Evolutionary conservation across 2,329 filamentous ascomycete genomes (phyloP).

Genomic region (Stenocarpella maydis): DNA sequence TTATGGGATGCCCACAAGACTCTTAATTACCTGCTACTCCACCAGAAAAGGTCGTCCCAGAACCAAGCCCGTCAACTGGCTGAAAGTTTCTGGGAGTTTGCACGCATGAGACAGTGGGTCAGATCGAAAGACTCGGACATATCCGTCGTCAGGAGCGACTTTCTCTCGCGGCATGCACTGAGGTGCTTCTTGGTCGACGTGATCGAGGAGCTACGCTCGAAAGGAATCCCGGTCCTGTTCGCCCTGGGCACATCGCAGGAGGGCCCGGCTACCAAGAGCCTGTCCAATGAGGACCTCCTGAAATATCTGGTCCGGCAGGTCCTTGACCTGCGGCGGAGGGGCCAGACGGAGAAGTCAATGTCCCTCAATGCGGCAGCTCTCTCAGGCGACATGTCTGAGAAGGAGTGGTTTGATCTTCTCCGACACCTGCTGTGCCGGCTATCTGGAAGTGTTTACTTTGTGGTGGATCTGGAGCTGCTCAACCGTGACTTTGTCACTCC

Average conservation of each 20-base stretch:
- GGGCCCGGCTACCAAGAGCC: neutral
- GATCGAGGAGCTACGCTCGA: neutral
- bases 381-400: neutral
- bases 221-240: neutral
- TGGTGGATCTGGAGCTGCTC: neutral
- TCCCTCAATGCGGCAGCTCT: neutral
- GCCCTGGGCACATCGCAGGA: neutral
- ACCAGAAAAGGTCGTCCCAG: neutral
- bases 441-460: neutral
- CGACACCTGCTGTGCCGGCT: neutral
- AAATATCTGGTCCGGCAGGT: neutral
- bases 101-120: neutral
- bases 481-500: neutral
- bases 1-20: neutral
- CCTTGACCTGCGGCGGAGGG: neutral
- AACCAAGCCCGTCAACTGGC: neutral
- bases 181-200: neutral
- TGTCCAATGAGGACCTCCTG: neutral
- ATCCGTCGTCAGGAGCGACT: neutral
- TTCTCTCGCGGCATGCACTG: neutral
- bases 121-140: neutral
- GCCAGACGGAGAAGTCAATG: constrained; percentile 6
- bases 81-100: neutral
- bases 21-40: neutral
- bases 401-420: neutral